phyloP scores from a whole-genome alignment of 331 rosid species.

The Prunus yedoensis region DNA sequence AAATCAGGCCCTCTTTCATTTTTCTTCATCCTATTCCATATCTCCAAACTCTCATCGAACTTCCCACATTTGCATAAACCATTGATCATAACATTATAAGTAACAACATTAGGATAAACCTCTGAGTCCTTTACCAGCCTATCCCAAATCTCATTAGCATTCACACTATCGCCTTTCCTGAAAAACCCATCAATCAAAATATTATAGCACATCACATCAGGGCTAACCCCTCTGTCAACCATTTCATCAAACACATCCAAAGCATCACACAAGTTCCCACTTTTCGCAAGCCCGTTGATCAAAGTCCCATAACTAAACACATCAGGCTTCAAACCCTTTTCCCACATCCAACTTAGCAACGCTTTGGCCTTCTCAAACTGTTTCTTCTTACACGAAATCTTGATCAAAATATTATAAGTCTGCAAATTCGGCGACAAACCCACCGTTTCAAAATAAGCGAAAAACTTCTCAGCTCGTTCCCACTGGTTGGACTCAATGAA shows the following conservation, averaged over 20 bases:
- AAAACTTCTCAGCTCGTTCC: constrained; percentile 63
- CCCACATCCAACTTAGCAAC: constrained; percentile 71
- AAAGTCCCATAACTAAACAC: constrained; percentile 64
- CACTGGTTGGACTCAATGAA: constrained; percentile 66
- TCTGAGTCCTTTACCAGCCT: constrained; percentile 50
- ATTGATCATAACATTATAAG: constrained; percentile 79
- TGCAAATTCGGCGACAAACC: constrained; percentile 62
- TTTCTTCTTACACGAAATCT: constrained; percentile 64
- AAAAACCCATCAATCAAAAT: constrained; percentile 78
- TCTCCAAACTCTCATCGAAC: constrained; percentile 64
- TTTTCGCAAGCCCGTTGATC: constrained; percentile 51
- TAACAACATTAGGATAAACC: constrained; percentile 62
- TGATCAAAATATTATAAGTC: constrained; percentile 67
- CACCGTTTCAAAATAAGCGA: constrained; percentile 49
- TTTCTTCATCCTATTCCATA: constrained; percentile 84
- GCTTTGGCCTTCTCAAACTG: constrained; percentile 64
- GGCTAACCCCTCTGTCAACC: constrained; percentile 61
- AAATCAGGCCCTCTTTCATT: constrained; percentile 51
- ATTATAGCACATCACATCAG: constrained; percentile 82
- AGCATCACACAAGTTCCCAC: constrained; percentile 50
- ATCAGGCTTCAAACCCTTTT: constrained; percentile 54
- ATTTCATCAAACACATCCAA: constrained; percentile 81
- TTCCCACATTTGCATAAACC: constrained; percentile 77
- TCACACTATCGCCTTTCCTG: constrained; percentile 42
- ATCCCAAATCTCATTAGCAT: constrained; percentile 72